Percentiles rank a stretch among this genome's conserved stretches.
phyloP scores from a whole-genome alignment of 176 grass and related monocot species.

The Olyra latifolia region DNA sequence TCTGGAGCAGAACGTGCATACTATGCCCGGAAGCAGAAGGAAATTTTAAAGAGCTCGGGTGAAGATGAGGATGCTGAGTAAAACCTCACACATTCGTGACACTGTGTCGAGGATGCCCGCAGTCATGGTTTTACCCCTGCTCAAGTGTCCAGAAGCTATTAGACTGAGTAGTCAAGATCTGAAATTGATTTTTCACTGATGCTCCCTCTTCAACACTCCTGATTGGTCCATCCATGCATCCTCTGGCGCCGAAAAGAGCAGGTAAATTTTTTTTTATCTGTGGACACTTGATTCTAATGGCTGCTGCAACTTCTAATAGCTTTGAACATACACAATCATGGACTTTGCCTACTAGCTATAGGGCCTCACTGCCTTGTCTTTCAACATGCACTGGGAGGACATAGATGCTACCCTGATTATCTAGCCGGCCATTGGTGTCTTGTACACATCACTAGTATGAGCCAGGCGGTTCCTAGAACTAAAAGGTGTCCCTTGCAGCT shows the following conservation, averaged over 20 bases:
- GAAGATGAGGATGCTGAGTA: too few relatives aligned
- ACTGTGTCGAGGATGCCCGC: too few relatives aligned
- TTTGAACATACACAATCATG: constrained; percentile 46
- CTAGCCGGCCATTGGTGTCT: constrained; percentile 32
- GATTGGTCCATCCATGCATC: constrained; percentile 39
- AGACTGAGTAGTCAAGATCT: constrained; percentile 33
- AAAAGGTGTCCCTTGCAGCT: constrained; percentile 40
- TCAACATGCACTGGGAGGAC: constrained; percentile 34
- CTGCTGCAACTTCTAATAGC: constrained; percentile 15
- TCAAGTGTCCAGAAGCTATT: too few relatives aligned
- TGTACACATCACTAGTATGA: constrained; percentile 40
- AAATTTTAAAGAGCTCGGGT: too few relatives aligned
- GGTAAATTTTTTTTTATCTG: constrained; percentile 38
- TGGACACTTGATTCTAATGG: constrained; percentile 25
- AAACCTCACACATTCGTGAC: too few relatives aligned
- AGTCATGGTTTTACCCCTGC: too few relatives aligned
- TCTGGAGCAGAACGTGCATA: too few relatives aligned
- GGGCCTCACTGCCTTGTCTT: constrained; percentile 34
- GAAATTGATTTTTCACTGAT: constrained; percentile 30
- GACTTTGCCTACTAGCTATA: constrained; percentile 30
- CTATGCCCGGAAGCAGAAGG: too few relatives aligned
- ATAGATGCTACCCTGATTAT: constrained; percentile 39
- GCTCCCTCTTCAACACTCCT: constrained; percentile 17
- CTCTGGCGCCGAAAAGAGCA: constrained; percentile 4
- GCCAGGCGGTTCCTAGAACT: constrained; percentile 34